Evolutionary conservation across 108 stramenopile genomes (phyloP).

Genomic region (Hondaea fermentalgiana): DNA sequence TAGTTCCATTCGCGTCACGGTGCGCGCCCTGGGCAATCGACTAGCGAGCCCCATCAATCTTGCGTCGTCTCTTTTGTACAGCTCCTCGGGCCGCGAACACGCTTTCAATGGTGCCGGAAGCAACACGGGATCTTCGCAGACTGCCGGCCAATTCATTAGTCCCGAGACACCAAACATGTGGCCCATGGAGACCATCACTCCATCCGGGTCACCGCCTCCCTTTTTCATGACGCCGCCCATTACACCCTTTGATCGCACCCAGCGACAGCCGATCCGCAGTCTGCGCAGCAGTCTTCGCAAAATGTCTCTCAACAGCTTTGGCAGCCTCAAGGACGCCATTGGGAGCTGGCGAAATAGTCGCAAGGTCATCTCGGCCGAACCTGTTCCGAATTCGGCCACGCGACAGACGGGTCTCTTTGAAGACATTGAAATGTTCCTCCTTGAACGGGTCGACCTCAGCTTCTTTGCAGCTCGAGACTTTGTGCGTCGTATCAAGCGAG

Average conservation of each 20-base stretch:
- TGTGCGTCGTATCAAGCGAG: background rate
- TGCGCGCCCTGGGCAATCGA: background rate
- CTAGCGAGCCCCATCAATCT: background rate
- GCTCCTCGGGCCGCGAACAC: too few relatives aligned
- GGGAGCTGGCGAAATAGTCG: background rate
- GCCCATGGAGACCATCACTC: background rate
- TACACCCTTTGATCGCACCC: background rate
- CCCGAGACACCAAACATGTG: background rate
- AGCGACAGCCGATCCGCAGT: background rate
- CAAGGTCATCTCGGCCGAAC: background rate
- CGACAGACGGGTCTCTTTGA: background rate
- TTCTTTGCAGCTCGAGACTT: background rate
- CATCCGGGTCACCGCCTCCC: background rate
- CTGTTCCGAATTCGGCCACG: background rate
- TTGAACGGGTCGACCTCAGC: background rate
- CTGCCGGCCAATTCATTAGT: background rate
- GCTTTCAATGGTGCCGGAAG: too few relatives aligned
- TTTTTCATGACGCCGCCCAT: conserved; percentile 15
- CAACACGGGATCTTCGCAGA: background rate
- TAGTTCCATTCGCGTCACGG: background rate
- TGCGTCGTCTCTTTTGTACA: background rate
- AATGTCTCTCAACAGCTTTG: background rate
- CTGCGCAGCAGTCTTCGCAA: background rate
- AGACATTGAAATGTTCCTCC: conserved; percentile 10
- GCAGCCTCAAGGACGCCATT: background rate